A percentile compares a stretch with the other conserved stretches of the same genome.
These are phyloP conservation scores for Sonneratia caseolaris DNA, from an alignment of 345 rosid species.

Conservation along the genomic window DNA sequence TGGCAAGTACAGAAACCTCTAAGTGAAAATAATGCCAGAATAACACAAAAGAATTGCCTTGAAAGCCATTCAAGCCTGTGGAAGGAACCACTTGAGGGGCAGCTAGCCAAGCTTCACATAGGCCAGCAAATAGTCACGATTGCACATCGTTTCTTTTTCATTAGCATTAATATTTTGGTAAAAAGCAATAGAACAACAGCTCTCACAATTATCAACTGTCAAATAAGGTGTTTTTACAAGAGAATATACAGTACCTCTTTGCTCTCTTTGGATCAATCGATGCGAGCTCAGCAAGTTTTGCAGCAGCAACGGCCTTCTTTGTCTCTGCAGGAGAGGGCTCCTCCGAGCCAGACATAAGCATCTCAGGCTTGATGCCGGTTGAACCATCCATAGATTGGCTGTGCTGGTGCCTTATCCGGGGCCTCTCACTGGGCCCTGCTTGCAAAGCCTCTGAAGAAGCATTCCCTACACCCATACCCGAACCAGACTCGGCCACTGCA, in stretches of 20 bases:
- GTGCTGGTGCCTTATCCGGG: constrained; percentile 83
- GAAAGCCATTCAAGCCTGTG: background rate
- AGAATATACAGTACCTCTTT: constrained; percentile 46
- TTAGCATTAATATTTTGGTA: background rate
- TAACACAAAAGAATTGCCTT: background rate
- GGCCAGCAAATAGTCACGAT: background rate
- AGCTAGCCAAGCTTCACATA: background rate
- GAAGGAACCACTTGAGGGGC: background rate
- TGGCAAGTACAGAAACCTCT: background rate
- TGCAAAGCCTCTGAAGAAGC: constrained; percentile 23
- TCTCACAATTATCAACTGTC: too few species aligned
- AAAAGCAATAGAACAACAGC: background rate
- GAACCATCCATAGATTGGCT: constrained; percentile 95
- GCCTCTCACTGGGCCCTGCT: constrained; percentile 47
- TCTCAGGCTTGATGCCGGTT: constrained; percentile 59
- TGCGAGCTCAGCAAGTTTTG: constrained; percentile 98
- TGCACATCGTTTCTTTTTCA: background rate
- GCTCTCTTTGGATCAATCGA: constrained; percentile 92
- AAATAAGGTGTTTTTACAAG: background rate
- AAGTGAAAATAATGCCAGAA: background rate
- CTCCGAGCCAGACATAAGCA: constrained; percentile 66
- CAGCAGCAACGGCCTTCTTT: constrained; percentile 81
- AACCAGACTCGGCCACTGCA: constrained; percentile 15
- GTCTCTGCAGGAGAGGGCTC: constrained; percentile 41
- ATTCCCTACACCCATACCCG: constrained; percentile 6